Evolutionary conservation across 2,329 filamentous ascomycete genomes (phyloP).

Genomic region (Coleophoma cylindrospora): DNA sequence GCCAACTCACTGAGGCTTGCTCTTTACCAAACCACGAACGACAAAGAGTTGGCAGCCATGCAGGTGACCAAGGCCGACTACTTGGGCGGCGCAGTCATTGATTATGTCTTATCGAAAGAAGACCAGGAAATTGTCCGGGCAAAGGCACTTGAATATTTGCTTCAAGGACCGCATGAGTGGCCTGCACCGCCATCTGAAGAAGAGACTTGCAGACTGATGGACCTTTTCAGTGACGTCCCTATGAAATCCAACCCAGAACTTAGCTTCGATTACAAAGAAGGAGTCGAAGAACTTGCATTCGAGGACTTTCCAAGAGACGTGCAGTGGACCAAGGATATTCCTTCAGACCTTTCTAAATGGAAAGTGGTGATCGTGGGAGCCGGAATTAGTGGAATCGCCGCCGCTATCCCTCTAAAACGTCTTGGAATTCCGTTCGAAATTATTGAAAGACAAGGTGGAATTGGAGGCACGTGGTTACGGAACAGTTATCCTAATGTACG

Average conservation of each 20-base stretch:
- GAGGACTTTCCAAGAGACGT: neutral
- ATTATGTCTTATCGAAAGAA: neutral
- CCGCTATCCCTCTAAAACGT: neutral
- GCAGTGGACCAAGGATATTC: neutral
- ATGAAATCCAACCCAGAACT: neutral
- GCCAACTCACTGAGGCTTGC: neutral
- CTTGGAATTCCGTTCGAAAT: constrained; percentile 7
- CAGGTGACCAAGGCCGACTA: neutral
- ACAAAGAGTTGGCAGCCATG: neutral
- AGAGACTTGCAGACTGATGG: neutral
- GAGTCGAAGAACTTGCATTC: neutral
- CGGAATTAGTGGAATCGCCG: neutral
- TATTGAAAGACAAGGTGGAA: constrained; percentile 25
- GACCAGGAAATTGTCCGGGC: neutral
- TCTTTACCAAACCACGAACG: neutral
- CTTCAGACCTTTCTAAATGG: neutral
- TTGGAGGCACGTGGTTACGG: constrained; percentile 23
- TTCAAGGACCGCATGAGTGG: neutral
- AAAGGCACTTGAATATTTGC: neutral
- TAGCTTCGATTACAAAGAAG: neutral
- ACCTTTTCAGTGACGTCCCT: neutral
- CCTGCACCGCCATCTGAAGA: neutral
- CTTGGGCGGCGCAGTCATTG: neutral
- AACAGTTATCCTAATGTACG: constrained; percentile 20
- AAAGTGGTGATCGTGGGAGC: neutral